Conservation (phyloP, 345 rosid species). For the Melastoma malabathricum region DNA sequence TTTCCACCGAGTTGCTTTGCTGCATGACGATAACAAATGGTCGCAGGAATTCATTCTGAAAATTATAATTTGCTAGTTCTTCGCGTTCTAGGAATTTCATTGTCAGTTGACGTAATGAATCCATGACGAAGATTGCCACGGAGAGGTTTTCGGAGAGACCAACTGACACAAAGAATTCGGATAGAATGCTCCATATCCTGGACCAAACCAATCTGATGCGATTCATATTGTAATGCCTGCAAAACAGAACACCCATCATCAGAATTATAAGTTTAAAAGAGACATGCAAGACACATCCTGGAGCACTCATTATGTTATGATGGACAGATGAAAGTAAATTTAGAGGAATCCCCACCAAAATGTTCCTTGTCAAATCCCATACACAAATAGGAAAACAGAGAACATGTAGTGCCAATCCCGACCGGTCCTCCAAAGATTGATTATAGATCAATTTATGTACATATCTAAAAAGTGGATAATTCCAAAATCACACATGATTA, state of each 20-base stretch:
- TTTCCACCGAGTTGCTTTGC: slow-evolving; percentile 72
- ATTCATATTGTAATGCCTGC: slow-evolving; percentile 97
- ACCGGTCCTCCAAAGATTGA: too few species aligned
- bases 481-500: not conserved
- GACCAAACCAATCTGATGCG: slow-evolving; percentile 98
- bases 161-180: slow-evolving; percentile 89
- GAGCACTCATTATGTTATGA: not conserved
- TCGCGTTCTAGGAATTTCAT: slow-evolving; percentile 96
- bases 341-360: too few species aligned
- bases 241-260: slow-evolving; percentile 4
- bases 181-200: slow-evolving; percentile 87
- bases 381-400: too few species aligned
- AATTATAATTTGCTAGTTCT: slow-evolving; percentile 92
- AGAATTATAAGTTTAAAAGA: not conserved
- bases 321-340: not conserved
- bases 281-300: not conserved
- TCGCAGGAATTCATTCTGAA: slow-evolving; percentile 88
- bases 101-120: slow-evolving; percentile 89
- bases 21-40: slow-evolving; percentile 94
- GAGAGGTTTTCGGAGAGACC: slow-evolving; percentile 94
- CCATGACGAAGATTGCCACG: slow-evolving; percentile 95
- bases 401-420: too few species aligned
- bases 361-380: too few species aligned
- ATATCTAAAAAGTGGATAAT: not conserved
- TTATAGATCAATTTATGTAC: too few species aligned